A percentile compares a stretch with the other conserved stretches of the same genome.
Evolutionary conservation across 257 asterid genomes (phyloP).

Genomic region (Solanum arcanum): DNA sequence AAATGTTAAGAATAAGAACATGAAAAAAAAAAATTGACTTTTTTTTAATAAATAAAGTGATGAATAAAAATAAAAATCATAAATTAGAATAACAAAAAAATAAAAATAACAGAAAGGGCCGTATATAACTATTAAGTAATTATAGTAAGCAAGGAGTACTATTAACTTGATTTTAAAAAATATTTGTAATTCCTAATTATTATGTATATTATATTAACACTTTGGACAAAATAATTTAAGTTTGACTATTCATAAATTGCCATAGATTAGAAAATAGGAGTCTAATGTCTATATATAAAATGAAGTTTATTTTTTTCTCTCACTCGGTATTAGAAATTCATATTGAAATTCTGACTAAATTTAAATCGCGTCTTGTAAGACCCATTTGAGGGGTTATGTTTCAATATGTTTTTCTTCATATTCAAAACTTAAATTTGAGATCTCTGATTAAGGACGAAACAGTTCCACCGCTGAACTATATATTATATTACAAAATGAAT

Average conservation of each 20-base stretch:
- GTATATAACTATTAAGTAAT: no score
- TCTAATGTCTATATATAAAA: no score
- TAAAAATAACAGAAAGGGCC: neutral
- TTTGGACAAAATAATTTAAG: neutral
- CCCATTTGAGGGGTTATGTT: no score
- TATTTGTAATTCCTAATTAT: neutral
- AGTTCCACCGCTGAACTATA: rapidly evolving
- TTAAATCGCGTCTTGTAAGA: rapidly evolving
- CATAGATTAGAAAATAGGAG: neutral
- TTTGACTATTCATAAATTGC: neutral
- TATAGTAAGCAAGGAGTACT: neutral
- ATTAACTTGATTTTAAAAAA: no score
- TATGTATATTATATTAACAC: neutral
- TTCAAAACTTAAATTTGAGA: no score
- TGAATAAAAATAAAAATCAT: no score
- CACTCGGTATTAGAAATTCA: neutral
- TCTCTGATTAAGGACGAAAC: no score
- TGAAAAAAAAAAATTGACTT: no score
- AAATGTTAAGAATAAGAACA: no score
- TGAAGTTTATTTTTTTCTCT: neutral
- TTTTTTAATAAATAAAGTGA: no score
- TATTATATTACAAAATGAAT: neutral
- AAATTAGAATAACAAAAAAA: neutral
- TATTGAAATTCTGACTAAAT: no score
- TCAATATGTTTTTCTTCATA: no score